These are phyloP conservation scores for Esteya vermicola DNA, from an alignment of 2,329 filamentous ascomycete species.

Conservation along the genomic window DNA sequence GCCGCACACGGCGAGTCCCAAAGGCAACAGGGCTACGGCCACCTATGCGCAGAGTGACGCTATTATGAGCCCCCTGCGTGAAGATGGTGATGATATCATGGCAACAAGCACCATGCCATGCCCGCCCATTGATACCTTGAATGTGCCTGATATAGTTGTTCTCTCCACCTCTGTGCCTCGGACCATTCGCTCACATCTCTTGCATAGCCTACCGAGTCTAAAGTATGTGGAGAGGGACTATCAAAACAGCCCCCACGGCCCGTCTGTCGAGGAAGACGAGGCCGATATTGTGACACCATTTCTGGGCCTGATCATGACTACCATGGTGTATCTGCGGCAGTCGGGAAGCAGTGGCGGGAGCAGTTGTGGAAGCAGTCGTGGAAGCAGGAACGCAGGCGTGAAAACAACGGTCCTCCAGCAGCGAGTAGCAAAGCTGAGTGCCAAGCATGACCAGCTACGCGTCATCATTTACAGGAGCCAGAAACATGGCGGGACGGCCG, in stretches of 20 bases:
- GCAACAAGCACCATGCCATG: background rate
- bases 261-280: conserved; percentile 8
- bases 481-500: conserved; percentile 11
- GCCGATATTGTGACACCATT: conserved; percentile 63
- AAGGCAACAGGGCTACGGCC: too few relatives aligned
- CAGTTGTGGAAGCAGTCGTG: too few relatives aligned
- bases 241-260: background rate
- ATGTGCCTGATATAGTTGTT: conserved; percentile 11
- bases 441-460: conserved; percentile 52
- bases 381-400: too few relatives aligned
- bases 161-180: conserved; percentile 13
- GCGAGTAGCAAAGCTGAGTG: conserved; percentile 22
- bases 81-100: too few relatives aligned
- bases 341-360: background rate
- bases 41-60: too few relatives aligned
- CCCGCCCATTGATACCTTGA: conserved; percentile 9
- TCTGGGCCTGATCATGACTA: conserved; percentile 56
- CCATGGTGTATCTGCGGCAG: conserved; percentile 59
- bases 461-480: conserved; percentile 51
- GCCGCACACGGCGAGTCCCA: too few relatives aligned
- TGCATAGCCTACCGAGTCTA: conserved; percentile 13
- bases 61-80: too few relatives aligned
- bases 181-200: conserved; percentile 8
- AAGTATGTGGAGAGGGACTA: conserved; percentile 16
- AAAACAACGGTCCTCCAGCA: background rate